Percentiles rank a stretch among this genome's conserved stretches.
Conservation (phyloP, 2,329 filamentous ascomycete species). For the Ascosphaera apis region DNA sequence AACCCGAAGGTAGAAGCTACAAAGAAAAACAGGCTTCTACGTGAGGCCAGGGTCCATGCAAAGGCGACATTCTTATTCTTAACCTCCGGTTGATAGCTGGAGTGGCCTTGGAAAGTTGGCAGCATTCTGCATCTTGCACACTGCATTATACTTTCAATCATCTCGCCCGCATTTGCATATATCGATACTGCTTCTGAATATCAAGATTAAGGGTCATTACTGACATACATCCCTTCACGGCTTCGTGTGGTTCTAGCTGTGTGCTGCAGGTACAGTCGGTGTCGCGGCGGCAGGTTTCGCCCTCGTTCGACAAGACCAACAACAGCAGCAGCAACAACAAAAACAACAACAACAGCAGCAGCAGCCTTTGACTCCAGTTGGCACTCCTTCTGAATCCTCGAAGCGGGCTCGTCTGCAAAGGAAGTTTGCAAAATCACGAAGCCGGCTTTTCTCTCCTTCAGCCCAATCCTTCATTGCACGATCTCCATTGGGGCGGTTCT, state of each 20-base stretch:
- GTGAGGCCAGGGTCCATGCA: no score
- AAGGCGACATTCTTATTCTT: no score
- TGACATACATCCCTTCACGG: not conserved
- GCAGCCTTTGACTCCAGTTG: not conserved
- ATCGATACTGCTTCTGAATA: no score
- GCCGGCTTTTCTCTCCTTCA: conserved; percentile 3
- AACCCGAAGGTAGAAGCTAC: not conserved
- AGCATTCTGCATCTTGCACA: not conserved
- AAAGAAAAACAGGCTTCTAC: not conserved
- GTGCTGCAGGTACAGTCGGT: conserved; percentile 39
- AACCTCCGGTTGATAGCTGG: not conserved
- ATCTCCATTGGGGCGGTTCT: conserved; percentile 1
- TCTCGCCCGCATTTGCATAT: no score
- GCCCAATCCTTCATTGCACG: conserved; percentile 4
- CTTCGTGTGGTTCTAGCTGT: conserved; percentile 24
- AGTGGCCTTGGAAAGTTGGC: not conserved
- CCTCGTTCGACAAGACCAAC: conserved; percentile 27
- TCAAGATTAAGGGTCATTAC: not conserved
- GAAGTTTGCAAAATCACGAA: not conserved
- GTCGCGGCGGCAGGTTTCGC: conserved; percentile 35
- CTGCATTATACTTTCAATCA: not conserved
- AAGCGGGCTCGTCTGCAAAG: not conserved
- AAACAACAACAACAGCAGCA: conserved; percentile 16
- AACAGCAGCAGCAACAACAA: conserved; percentile 1
- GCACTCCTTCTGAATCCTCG: not conserved